Evolutionary conservation across 495 filamentous ascomycete species (phyloP), one percentile per base, ranked within the genome.

Genomic region (Cercophora scortea): DNA sequence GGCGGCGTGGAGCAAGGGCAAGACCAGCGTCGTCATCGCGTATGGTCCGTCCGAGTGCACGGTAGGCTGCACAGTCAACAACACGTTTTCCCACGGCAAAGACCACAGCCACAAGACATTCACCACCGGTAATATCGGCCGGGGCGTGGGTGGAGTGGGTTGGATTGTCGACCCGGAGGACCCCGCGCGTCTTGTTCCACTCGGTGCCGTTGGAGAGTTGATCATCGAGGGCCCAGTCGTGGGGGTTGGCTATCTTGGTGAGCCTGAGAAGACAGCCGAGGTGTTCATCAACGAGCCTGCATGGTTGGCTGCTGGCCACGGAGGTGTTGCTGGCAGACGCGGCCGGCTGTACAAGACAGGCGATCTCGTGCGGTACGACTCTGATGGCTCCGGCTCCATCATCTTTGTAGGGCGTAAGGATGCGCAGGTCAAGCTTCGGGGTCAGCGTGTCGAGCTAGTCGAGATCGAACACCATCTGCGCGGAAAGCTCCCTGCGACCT

Each of bases 341-440:
- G 75, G 81, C 6, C 71, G 81, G 45, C 64, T 87, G 15, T 89
- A 89, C 62, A 85, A 83, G 64, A 86, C 83, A 1, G 83, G 84
- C 4, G 84, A 87, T 58, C 58, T 86, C 32, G 82, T 82, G 8
- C 70, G 74, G 32, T 84, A 87, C 51, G 67, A 75, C 32, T 69
- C 75, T 32, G 77, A 79, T n/a, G 79, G 81, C 6, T 71, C 78
- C 0, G 68, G 67, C 2, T 44, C 46, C 3, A 63, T 85, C n/a
- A 70, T 73, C 39, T 85, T 82, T 63, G 65, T 86, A 17, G 79
- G 81, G 6, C 76, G 84, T 12, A 79, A 77, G 47, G 84, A 86
- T 47, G 77, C 79, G 12, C 82, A 85, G 54, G 78, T 85, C 32
- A 87, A 87, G 61, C 66, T 87, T 8, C 77, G 79, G 16, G 84